These are phyloP conservation scores for Saxispiralis lemnorum DNA, from an alignment of 495 filamentous ascomycete genomes.

Conservation along the genomic window DNA sequence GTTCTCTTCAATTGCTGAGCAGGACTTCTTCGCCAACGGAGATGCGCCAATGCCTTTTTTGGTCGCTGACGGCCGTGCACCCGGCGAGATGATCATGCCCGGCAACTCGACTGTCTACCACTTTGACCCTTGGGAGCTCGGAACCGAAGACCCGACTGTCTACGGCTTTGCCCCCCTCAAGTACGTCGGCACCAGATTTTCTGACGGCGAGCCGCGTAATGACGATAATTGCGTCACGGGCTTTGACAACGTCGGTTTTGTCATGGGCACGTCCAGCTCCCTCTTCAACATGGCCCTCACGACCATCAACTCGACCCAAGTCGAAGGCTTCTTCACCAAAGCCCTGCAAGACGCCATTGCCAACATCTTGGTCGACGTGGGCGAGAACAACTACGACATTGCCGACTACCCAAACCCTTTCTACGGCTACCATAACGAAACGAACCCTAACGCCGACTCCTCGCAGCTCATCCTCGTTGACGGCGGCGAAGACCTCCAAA, in stretches of 20 bases:
- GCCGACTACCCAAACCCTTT: conserved; percentile 85
- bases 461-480: conserved; percentile 60
- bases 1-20: conserved; percentile 67
- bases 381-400: conserved; percentile 50
- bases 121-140: conserved; percentile 79
- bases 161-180: conserved; percentile 59
- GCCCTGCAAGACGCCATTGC: conserved; percentile 34
- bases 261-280: conserved; percentile 81
- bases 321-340: conserved; percentile 32
- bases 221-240: conserved; percentile 51
- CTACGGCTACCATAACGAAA: conserved; percentile 44
- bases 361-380: conserved; percentile 37
- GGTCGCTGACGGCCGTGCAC: conserved; percentile 56
- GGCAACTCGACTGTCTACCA: conserved; percentile 69
- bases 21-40: conserved; percentile 48
- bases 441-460: conserved; percentile 40
- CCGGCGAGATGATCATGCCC: conserved; percentile 44
- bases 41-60: conserved; percentile 67
- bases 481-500: conserved; percentile 73
- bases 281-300: conserved; percentile 72
- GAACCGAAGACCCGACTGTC: conserved; percentile 64
- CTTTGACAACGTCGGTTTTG: conserved; percentile 69
- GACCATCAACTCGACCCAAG: conserved; percentile 30
- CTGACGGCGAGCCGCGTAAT: conserved; percentile 39
- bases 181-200: conserved; percentile 70